Evolutionary conservation across 164 flowering plant genomes (phyloP).

Genomic region (Magnolia officinalis): DNA sequence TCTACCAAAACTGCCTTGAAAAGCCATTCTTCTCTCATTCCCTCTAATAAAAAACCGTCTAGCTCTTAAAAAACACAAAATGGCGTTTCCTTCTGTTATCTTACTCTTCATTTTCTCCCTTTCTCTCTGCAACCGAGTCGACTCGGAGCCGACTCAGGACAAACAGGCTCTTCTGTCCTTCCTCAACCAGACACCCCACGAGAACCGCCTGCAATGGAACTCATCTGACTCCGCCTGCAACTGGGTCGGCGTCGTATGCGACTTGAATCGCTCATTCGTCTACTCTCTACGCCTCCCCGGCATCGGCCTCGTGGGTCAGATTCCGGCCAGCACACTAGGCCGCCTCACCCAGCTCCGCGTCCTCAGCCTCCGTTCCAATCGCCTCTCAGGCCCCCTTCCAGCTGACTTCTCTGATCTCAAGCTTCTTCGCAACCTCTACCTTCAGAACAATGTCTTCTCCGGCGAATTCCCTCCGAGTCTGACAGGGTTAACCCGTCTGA

Average conservation of each 20-base stretch:
- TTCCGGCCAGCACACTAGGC: slow-evolving; percentile 63
- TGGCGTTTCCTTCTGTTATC: slow-evolving; percentile 6
- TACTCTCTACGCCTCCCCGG: slow-evolving; percentile 77
- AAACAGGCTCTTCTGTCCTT: slow-evolving; percentile 73
- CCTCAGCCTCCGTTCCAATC: slow-evolving; percentile 75
- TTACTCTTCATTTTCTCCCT: background rate
- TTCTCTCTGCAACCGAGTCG: background rate
- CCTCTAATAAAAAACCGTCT: background rate
- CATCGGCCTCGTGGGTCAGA: slow-evolving; percentile 63
- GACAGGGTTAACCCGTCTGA: slow-evolving; percentile 36
- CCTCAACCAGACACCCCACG: slow-evolving; percentile 48
- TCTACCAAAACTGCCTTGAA: background rate
- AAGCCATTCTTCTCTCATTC: background rate
- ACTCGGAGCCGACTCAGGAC: slow-evolving; percentile 52
- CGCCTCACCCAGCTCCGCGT: slow-evolving; percentile 56
- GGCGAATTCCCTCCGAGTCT: slow-evolving; percentile 59
- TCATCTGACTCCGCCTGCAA: slow-evolving; percentile 53
- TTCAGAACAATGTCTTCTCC: slow-evolving; percentile 67
- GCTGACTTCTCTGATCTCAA: slow-evolving; percentile 60
- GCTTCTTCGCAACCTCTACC: slow-evolving; percentile 52
- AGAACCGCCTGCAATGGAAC: slow-evolving; percentile 61
- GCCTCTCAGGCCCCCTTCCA: slow-evolving; percentile 66
- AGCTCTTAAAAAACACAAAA: background rate
- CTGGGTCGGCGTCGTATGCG: slow-evolving; percentile 85
- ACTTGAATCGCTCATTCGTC: slow-evolving; percentile 35